Conservation (phyloP, 768 basidiomycete species). For the Phlebiopsis gigantea region DNA sequence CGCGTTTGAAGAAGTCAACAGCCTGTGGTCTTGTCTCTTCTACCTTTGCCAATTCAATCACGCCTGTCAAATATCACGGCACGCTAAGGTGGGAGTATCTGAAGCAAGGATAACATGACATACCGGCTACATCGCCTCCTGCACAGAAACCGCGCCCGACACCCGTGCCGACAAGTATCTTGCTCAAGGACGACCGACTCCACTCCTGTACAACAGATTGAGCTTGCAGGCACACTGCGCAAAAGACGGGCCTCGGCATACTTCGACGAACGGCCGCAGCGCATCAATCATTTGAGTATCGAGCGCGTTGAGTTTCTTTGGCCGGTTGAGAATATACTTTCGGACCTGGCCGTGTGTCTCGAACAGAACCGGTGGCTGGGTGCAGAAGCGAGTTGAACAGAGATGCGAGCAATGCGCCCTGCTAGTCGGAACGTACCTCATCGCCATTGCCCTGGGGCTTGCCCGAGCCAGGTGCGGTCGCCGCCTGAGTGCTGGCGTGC, state of each 20-base stretch:
- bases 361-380: conserved; percentile 51
- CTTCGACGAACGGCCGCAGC: conserved; percentile 73
- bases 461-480: conserved; percentile 5
- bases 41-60: conserved; percentile 46
- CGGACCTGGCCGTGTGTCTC: conserved; percentile 60
- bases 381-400: conserved; percentile 6
- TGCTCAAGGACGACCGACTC: conserved; percentile 64
- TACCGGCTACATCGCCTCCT: conserved; percentile 91
- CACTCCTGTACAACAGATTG: conserved; percentile 49
- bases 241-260: conserved; percentile 59
- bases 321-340: conserved; percentile 75
- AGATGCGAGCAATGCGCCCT: not conserved
- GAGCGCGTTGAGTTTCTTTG: conserved; percentile 76
- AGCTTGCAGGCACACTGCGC: not conserved
- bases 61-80: conserved; percentile 34
- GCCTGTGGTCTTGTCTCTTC: conserved; percentile 53
- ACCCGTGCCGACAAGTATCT: conserved; percentile 69
- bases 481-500: conserved; percentile 15
- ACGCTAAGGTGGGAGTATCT: not conserved
- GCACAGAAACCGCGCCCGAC: conserved; percentile 81
- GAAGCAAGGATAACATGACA: conserved; percentile 25
- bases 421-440: conserved; percentile 12
- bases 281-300: conserved; percentile 71
- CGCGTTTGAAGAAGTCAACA: conserved; percentile 86
- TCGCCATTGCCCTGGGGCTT: conserved; percentile 2